Base-by-base conservation (phyloP, 208 protist species). In the Trypanosoma brucei region DNA sequence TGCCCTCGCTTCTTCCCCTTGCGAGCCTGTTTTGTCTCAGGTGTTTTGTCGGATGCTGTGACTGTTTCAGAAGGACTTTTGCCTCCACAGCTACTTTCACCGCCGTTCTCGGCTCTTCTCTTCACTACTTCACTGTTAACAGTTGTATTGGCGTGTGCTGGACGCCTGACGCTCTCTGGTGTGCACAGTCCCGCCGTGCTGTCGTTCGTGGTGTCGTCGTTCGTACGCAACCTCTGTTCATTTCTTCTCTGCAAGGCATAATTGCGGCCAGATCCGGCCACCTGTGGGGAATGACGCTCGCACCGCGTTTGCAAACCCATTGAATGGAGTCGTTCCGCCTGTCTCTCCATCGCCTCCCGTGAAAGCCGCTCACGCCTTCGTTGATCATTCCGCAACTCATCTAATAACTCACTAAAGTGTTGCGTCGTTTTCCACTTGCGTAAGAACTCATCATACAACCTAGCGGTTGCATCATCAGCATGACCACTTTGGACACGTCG, bases 281-380 rank as follows among this genome's bases (percentile, higher is more conserved):
- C 64, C 22, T 49, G n/a, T 35, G 5, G 35, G 8, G 5, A 34
- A 44, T 13, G 4, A 50, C 30, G 33, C 9, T 33, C 14, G 11
- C 30, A 46, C 33, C n/a, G n/a, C 22, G 1, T 30, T n/a, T 30
- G 8, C 22, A 14, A 51, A 14, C 39, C 51, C 14, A n/a, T 4
- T 31, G 37, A 57, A 14, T 70, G 42, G 31, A 60, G 42, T 30
- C 39, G 58, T 14, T 44, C 4, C 8, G 35, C 53, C 5, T 61
- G 59, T 22, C 38, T 40, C 33, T 72, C 45, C 59, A 66, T 65
- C 45, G 60, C 67, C 0, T 36, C 59, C 9, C 14, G 53, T 39
- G 54, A 33, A 45, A 55, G 59, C 1, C 53, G 59, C 45, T 72
- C 59, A 39, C 67, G 34, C 3, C 36, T 37, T 2, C 67, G 67